Percentiles rank a stretch among this genome's conserved stretches.
phyloP scores from a whole-genome alignment of 176 grass and related monocot genomes.

The Oryza longistaminata region DNA sequence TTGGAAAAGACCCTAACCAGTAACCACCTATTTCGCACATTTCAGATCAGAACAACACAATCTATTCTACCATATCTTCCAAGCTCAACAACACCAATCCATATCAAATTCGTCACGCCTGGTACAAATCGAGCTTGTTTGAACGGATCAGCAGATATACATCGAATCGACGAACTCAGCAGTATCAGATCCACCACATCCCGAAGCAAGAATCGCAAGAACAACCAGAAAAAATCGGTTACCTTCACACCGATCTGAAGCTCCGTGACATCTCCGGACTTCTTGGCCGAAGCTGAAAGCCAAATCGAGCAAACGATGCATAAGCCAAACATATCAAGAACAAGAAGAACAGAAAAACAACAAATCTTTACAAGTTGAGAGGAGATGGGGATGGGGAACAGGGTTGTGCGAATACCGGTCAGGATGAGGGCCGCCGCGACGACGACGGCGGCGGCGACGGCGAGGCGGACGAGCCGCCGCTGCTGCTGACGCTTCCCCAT shows the following conservation, averaged over 20 bases:
- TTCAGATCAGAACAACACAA: background rate
- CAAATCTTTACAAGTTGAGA: background rate
- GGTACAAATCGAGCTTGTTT: background rate
- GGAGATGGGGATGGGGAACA: background rate
- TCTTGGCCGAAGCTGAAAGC: slow-evolving; percentile 69
- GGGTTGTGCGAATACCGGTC: slow-evolving; percentile 39
- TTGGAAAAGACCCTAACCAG: background rate
- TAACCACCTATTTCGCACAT: background rate
- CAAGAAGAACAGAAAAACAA: background rate
- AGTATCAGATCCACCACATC: slow-evolving; percentile 30
- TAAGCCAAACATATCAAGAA: background rate
- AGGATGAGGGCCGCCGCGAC: slow-evolving; percentile 39
- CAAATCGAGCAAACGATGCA: slow-evolving; percentile 5
- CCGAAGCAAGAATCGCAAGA: background rate
- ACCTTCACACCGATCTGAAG: slow-evolving; percentile 95
- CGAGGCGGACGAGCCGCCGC: slow-evolving; percentile 48
- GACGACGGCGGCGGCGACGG: background rate
- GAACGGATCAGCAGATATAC: background rate
- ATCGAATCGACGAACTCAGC: background rate
- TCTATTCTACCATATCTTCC: background rate
- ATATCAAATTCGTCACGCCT: background rate
- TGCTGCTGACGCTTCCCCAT: slow-evolving; percentile 39
- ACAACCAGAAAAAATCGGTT: background rate
- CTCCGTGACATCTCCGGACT: slow-evolving; percentile 72
- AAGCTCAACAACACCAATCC: background rate